Evolutionary conservation across 371 early-diverging fungal genomes (phyloP).

Genomic region (Sporodiniella umbellata): DNA sequence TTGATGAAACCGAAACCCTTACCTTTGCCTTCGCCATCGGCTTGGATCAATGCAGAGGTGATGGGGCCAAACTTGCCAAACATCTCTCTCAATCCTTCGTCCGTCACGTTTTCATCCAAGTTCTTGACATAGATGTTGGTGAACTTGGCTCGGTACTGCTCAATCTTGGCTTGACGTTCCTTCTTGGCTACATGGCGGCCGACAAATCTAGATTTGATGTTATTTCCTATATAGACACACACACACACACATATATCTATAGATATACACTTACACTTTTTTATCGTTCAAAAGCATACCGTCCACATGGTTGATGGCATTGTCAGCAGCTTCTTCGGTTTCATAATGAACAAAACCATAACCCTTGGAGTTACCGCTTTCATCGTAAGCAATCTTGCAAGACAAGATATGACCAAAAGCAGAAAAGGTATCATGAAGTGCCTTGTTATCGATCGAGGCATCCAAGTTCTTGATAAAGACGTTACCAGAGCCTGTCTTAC

Average conservation of each 20-base stretch:
- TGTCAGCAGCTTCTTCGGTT: conserved; percentile 90
- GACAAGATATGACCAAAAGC: conserved; percentile 98
- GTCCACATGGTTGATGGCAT: conserved; percentile 97
- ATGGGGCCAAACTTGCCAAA: conserved; percentile 87
- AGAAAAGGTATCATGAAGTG: conserved; percentile 98
- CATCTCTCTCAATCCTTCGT: conserved; percentile 81
- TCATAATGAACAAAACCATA: conserved; percentile 99
- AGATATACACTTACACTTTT: conserved; percentile 61
- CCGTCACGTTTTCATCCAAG: conserved; percentile 80
- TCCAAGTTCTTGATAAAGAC: conserved; percentile 99
- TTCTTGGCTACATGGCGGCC: conserved; percentile 91
- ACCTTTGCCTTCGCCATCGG: conserved; percentile 80
- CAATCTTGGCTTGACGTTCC: conserved; percentile 92
- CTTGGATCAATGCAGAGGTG: conserved; percentile 77
- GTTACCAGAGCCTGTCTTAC: conserved; percentile 94
- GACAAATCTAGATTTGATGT: conserved; percentile 54
- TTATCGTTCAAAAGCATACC: conserved; percentile 98
- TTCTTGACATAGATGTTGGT: conserved; percentile 99
- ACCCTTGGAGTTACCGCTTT: conserved; percentile 89
- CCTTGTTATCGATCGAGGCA: conserved; percentile 93
- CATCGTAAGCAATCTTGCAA: conserved; percentile 95
- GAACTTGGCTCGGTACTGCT: conserved; percentile 88
- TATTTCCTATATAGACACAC: background rate
- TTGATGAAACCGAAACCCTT: conserved; percentile 98
- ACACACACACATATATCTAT: conserved; percentile 1